Base-by-base conservation (phyloP, 192 early-diverging fungal species). In the Kappamyces sp. region DNA sequence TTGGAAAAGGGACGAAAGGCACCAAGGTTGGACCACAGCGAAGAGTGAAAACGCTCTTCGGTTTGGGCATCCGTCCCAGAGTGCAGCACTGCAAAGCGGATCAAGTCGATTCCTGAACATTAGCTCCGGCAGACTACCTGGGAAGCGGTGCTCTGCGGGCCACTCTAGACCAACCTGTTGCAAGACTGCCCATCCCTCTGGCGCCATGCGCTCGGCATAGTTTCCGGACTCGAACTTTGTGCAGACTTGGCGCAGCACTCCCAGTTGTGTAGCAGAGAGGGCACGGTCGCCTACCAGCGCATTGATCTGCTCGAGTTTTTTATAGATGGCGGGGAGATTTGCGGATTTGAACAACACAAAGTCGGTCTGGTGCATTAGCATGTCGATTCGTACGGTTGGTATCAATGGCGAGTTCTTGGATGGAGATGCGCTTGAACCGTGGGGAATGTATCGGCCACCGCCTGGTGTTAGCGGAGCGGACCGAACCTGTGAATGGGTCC, bases 101-200 rank as follows among this genome's bases (percentile, higher is more conserved):
- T 59, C 15, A 96, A 63, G 61, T 98, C 95, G 34, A 98, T 76
- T 4, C 11, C 81, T 65, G 32, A 58, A 15, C 12, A 31, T 40
- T 11, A 2, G n/a, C 39, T 33, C 6, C 43, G 51, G 8, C 35
- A 22, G n/a, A 50, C 29, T 11, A 65, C 77, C 86, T 14, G 91
- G 91, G 66, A 94, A 91, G 39, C 88, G 71, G 33, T 74, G 61
- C 2, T 63, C 64, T 11, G 71, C 66, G 3, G 91, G 88, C 93
- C 93, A 98, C 1, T 58, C 39, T 37, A 77, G 60, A 30, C 75
- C 77, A 12, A 86, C 61, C 39, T 77, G 78, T 32, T 75, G 40
- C 37, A 91, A 47, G 7, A 76, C 58, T 0, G 37, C 49, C 14
- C 81, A 65, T 32, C 45, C 53, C 4, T 39, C 2, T 38, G 32